Base-by-base conservation (phyloP, 2,329 filamentous ascomycete species). In the Acrocalymma vagum region DNA sequence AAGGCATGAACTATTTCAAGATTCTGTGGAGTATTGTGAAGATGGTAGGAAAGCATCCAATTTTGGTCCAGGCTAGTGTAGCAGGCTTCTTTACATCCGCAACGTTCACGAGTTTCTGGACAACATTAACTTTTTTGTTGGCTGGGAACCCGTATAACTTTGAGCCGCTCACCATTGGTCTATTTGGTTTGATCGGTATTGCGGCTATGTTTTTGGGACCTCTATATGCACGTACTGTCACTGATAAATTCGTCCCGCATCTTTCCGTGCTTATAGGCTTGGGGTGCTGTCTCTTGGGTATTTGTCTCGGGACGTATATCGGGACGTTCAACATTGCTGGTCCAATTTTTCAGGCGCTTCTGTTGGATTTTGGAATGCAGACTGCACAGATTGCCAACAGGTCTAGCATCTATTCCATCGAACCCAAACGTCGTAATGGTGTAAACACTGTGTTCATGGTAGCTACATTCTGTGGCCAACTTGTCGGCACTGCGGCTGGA, bases 361-460 rank as follows among this genome's bases (percentile, higher is more conserved):
- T 85, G 1, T 78, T 85, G 46, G 89, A 94, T 53, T 77, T 90
- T 17, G 88, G 88, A 0, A 76, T 85, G 45, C 88, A 91, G 67
- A 87, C 84, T 1, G 78, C 82, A 1, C 87, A 91, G 63, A 87
- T 90, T 21, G 86, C 86, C 1, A 91, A 92, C 55, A 74, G 89
- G 0, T 77, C 79, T 1, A 78, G 82, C 4, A 87, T 94, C 14
- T 92, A 89, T 55, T 71, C 74, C 1, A 83, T 93, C 15, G 85
- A 87, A 37, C 84, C 88, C 0, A 84, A 82, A 45, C 84, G 85
- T 0, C 72, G 87, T 4, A 94, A 91, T 67, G 72, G 89, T 3
- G 80, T 93, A 16, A 94, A 94, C 62, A 91, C 88, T 0, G 87
- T 85, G 1, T 94, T 90, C 59, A 94, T 93, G 89, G 78, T 91